Percentiles rank a stretch among this genome's conserved stretches.
Conservation (phyloP, 2,329 filamentous ascomycete species). For the Fusarium decemcellulare region DNA sequence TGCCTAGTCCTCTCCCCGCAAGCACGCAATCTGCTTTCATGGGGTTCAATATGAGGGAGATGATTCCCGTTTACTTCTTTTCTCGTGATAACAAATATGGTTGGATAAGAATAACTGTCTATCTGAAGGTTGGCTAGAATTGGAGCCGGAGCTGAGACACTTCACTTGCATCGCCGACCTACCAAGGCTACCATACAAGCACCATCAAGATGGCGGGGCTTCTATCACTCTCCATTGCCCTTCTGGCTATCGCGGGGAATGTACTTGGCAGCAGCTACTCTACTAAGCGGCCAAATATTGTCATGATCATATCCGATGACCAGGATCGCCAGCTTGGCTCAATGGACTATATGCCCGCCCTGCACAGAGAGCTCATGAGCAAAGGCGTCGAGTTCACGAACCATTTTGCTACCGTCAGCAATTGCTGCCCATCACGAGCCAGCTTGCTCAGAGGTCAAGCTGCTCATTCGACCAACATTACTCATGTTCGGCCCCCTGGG, state of each 20-base stretch:
- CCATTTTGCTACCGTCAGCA: slow-evolving; percentile 15
- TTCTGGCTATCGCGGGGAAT: background rate
- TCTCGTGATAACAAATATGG: no score
- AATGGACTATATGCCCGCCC: slow-evolving; percentile 67
- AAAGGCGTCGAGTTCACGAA: slow-evolving; percentile 54
- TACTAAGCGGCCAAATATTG: slow-evolving; percentile 61
- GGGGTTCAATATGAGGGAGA: no score
- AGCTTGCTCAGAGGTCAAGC: slow-evolving; percentile 16
- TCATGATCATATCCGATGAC: slow-evolving; percentile 75
- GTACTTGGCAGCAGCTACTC: background rate
- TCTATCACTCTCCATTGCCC: background rate
- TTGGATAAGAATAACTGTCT: no score
- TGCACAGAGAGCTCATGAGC: slow-evolving; percentile 66
- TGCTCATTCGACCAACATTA: slow-evolving; percentile 26
- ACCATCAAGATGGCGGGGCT: background rate
- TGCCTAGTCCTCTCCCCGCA: no score
- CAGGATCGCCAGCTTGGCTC: slow-evolving; percentile 73
- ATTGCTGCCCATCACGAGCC: slow-evolving; percentile 22
- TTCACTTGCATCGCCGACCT: no score
- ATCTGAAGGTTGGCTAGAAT: no score
- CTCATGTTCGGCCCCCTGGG: slow-evolving; percentile 17
- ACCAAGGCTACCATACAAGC: no score
- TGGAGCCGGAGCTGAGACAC: no score
- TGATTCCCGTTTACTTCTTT: no score
- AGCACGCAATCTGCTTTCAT: no score